Evolutionary conservation across 306 rosid species (phyloP).

Genomic region (Sphenostylis stenocarpa): DNA sequence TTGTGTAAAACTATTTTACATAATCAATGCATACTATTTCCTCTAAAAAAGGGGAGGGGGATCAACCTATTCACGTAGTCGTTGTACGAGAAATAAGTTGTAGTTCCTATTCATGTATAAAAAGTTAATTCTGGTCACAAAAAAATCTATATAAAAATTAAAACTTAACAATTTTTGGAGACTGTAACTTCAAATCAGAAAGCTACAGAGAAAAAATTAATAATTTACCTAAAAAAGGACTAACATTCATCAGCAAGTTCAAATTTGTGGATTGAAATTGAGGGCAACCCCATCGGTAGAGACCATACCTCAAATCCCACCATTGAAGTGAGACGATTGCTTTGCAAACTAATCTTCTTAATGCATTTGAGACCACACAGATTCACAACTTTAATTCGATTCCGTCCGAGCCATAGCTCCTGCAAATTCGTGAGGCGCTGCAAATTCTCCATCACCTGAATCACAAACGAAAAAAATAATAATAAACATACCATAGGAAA

Average conservation of each 20-base stretch:
- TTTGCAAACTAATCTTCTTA: slow-evolving; percentile 90
- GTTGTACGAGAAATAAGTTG: no score
- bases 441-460: slow-evolving; percentile 88
- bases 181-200: not conserved
- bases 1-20: no score
- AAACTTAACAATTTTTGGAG: not conserved
- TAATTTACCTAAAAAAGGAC: not conserved
- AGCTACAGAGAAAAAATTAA: not conserved
- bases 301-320: slow-evolving; percentile 71
- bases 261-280: slow-evolving; percentile 18
- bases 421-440: slow-evolving; percentile 58
- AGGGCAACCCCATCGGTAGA: not conserved
- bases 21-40: not conserved
- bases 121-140: not conserved
- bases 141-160: no score
- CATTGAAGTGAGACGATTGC: slow-evolving; percentile 90
- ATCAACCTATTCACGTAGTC: not conserved
- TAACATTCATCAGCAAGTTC: slow-evolving; percentile 8
- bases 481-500: not conserved
- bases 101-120: not conserved
- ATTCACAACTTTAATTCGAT: slow-evolving; percentile 76
- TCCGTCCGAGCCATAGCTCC: slow-evolving; percentile 96
- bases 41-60: not conserved
- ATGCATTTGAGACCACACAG: slow-evolving; percentile 79
- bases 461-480: not conserved